Percentiles rank a stretch among this genome's conserved stretches.
Conservation (phyloP, 2,329 filamentous ascomycete species). For the Chaetomium sp. region DNA sequence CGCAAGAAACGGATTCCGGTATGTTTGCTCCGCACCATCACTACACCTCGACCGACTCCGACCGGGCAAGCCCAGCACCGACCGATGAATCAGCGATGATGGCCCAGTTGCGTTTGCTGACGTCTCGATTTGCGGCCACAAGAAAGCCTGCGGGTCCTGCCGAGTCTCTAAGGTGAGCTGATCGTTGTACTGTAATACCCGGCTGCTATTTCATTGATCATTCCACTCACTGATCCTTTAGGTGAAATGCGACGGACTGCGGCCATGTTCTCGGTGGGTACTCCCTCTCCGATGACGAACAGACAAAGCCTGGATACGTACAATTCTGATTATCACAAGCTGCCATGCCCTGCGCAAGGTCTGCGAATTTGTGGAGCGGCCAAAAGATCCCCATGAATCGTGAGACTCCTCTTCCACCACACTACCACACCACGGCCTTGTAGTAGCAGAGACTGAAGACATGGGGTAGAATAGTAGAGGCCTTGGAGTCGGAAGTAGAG, state of each 20-base stretch:
- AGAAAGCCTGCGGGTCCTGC: constrained; percentile 6
- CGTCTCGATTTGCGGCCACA: neutral
- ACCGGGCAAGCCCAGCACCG: too few species aligned
- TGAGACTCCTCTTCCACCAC: neutral
- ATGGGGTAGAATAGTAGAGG: neutral
- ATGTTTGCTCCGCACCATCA: neutral
- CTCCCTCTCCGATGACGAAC: neutral
- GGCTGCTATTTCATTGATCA: neutral
- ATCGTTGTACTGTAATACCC: neutral
- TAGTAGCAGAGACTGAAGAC: neutral
- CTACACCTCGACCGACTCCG: too few species aligned
- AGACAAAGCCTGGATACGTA: too few species aligned
- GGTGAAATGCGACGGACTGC: constrained; percentile 3
- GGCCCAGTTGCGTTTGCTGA: neutral
- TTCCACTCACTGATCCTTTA: neutral
- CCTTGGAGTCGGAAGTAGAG: constrained; percentile 2
- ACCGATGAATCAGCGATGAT: too few species aligned
- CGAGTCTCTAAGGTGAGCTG: neutral
- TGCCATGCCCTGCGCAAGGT: neutral
- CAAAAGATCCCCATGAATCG: constrained; percentile 3
- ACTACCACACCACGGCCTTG: neutral
- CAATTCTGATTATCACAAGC: neutral
- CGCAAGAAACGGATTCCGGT: constrained; percentile 7
- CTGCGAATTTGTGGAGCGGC: constrained; percentile 4
- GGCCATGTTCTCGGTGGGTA: constrained; percentile 2